Evolutionary conservation across 352 stramenopile genomes (phyloP).

Genomic region (Pythium vanterpoolii): DNA sequence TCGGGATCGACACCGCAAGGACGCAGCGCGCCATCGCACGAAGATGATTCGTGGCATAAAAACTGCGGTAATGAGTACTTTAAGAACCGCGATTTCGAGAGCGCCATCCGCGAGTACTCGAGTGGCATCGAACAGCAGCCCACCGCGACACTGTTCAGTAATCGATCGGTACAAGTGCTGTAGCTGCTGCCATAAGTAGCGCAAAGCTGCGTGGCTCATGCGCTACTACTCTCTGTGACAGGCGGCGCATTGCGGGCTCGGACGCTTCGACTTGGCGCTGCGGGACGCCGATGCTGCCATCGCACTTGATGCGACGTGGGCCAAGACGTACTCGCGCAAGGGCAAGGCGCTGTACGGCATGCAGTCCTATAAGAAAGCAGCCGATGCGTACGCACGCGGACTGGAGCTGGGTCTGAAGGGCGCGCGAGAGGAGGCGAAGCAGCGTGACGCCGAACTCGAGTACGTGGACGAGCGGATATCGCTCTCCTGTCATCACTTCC

Average conservation of each 20-base stretch:
- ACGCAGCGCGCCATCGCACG: constrained; percentile 53
- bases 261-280: constrained; percentile 43
- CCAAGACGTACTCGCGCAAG: constrained; percentile 57
- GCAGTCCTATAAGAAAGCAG: constrained; percentile 56
- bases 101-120: constrained; percentile 59
- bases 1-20: constrained; percentile 54
- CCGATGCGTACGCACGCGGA: constrained; percentile 69
- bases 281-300: constrained; percentile 62
- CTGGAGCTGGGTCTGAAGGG: constrained; percentile 73
- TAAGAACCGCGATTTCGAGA: constrained; percentile 49
- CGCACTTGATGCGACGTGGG: constrained; percentile 56
- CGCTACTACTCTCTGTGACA: constrained; percentile 1
- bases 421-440: constrained; percentile 54
- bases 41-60: constrained; percentile 70
- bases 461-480: constrained; percentile 18
- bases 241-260: constrained; percentile 65
- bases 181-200: neutral
- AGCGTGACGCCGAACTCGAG: constrained; percentile 74
- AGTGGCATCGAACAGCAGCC: constrained; percentile 45
- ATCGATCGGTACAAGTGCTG: constrained; percentile 43
- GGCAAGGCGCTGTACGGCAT: constrained; percentile 77
- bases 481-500: neutral
- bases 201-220: neutral
- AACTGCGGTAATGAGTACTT: constrained; percentile 66
- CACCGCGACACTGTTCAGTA: constrained; percentile 73